These are phyloP conservation scores for Phytophthora pinifolia DNA, from an alignment of 352 stramenopile species.

Conservation along the genomic window DNA sequence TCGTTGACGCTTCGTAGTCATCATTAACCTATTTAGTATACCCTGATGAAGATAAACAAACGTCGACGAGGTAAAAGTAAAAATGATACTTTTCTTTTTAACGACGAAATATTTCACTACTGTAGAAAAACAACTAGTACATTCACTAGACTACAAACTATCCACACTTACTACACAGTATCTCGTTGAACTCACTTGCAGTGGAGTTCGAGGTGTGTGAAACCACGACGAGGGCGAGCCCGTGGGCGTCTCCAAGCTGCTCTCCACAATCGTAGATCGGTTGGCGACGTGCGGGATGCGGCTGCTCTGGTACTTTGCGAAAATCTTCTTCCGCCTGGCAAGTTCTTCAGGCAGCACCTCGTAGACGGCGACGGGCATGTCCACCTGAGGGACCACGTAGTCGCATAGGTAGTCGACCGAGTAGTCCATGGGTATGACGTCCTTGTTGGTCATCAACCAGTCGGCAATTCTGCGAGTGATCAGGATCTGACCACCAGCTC, in stretches of 20 bases:
- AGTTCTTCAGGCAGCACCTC: conserved; percentile 37
- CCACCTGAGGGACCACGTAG: conserved; percentile 38
- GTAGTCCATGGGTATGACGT: conserved; percentile 31
- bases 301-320: conserved; percentile 31
- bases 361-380: conserved; percentile 37
- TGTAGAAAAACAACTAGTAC: too few relatives aligned
- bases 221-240: conserved; percentile 30
- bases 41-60: too few relatives aligned
- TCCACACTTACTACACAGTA: conserved; percentile 8
- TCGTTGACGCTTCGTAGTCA: not conserved
- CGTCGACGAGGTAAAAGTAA: too few relatives aligned
- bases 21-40: conserved; percentile 4
- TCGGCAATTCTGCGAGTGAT: conserved; percentile 45
- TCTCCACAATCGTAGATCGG: conserved; percentile 27
- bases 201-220: conserved; percentile 24
- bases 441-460: conserved; percentile 47
- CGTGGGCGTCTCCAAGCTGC: conserved; percentile 20
- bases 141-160: conserved; percentile 12
- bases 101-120: conserved; percentile 4
- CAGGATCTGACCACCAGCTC: conserved; percentile 53
- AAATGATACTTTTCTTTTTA: too few relatives aligned
- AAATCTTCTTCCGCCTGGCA: conserved; percentile 31
- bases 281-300: conserved; percentile 28
- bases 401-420: conserved; percentile 37
- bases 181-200: conserved; percentile 11